Base-by-base conservation (phyloP, 2,329 filamentous ascomycete genomes). In the Ophiosphaerella herpotricha region DNA sequence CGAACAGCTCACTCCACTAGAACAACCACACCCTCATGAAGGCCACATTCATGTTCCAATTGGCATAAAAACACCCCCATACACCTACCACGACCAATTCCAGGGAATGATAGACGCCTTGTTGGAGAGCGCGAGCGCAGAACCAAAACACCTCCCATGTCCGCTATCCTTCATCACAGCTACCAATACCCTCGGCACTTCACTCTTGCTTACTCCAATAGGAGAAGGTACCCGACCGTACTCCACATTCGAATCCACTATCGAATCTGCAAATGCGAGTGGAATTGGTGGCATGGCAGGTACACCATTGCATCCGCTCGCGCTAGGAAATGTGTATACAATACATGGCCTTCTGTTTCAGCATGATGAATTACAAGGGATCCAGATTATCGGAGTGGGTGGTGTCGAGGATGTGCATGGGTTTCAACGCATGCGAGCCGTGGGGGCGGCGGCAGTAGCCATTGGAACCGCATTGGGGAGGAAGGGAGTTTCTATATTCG, bases 31-130 rank as follows among this genome's bases (percentile, higher is more conserved):
- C 21, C 39, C 50, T 8, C 48, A 58, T 78, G 8, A 39, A 14
- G 52, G 57, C 7, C 54, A 52, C 3, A 41, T 46, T 0, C 57
- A 65, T 33, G 72, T 85, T 0, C 74, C 77, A 0, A 74, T 84
- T 37, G 89, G 89, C 0, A 77, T 92, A 56, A 93, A 93, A 66
- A 86, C 84, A 1, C 89, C 89, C 5, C 89, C 89, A 0, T 92
- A 90, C 61, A 92, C 88, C 0, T 83, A 91, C 64, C 73, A 80
- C 0, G 82, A 78, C 0, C 85, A 92, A 64, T 92, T 87, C 65
- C 66, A 75, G 0, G 77, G 75, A 14, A 71, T 92, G 12, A 68
- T 85, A 1, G 55, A 70, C 0, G 82, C 84, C 0, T 71, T 91
- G 5, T 61, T 72, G 7, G 59, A 54, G 3, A 64, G 61, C 1